Conservation (phyloP, 139 green algal species). For the Chlamydomonas eustigma region DNA sequence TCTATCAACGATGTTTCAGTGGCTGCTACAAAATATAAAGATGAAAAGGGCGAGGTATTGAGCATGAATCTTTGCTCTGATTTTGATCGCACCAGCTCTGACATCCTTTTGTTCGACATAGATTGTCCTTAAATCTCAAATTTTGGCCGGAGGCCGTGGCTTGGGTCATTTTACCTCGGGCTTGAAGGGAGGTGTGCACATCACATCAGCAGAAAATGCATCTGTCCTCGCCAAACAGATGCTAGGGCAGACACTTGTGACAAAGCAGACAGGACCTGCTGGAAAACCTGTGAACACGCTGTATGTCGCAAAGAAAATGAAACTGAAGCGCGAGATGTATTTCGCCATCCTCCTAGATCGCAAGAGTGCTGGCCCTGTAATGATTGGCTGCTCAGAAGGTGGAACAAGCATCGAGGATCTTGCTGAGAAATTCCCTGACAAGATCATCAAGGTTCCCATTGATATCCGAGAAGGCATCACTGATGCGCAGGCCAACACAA, state of each 20-base stretch:
- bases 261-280: slow-evolving; percentile 83
- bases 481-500: slow-evolving; percentile 58
- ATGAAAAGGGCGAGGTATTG: slow-evolving; percentile 68
- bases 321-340: slow-evolving; percentile 93
- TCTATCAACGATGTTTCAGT: slow-evolving; percentile 67
- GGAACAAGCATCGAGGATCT: slow-evolving; percentile 92
- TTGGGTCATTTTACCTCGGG: slow-evolving; percentile 93
- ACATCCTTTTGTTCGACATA: slow-evolving; percentile 22
- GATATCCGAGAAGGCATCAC: slow-evolving; percentile 84
- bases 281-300: slow-evolving; percentile 97
- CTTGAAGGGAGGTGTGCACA: slow-evolving; percentile 96
- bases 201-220: slow-evolving; percentile 65
- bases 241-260: slow-evolving; percentile 87
- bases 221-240: slow-evolving; percentile 71
- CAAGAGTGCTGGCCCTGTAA: slow-evolving; percentile 63
- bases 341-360: slow-evolving; percentile 97
- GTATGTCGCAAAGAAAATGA: slow-evolving; percentile 90
- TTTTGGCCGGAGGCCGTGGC: slow-evolving; percentile 92
- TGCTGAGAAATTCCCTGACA: slow-evolving; percentile 95
- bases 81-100: too few species aligned
- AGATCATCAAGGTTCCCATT: slow-evolving; percentile 96
- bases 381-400: slow-evolving; percentile 84
- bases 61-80: too few species aligned
- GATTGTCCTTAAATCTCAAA: slow-evolving; percentile 96
- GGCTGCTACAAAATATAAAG: slow-evolving; percentile 70